Base-by-base conservation (phyloP, 2,329 filamentous ascomycete genomes). In the Penicillium paneum region DNA sequence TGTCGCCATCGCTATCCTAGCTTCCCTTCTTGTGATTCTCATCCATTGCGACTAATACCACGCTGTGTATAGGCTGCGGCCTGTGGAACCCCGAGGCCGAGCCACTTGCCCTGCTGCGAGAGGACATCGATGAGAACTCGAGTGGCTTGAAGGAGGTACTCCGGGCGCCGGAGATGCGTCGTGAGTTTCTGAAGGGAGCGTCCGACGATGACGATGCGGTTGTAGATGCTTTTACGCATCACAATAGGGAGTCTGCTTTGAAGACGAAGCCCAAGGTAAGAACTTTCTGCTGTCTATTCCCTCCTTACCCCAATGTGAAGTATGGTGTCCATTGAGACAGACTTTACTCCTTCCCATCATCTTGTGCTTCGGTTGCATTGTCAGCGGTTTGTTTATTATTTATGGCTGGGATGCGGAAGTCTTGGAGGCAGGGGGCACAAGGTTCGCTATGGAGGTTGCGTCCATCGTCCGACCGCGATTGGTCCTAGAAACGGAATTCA, bases 211-310 rank as follows among this genome's bases (percentile, higher is more conserved):
- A 84, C 55, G 79, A 82, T 57, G 82, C 82, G 45, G 85, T 81
- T 17, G 72, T 94, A 5, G 80, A 83, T 60, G 88, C 87, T 1
- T 96, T 96, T 71, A 80, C 83, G 21, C 79, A 78, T 40, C 78
- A 81, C 62, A 97, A 96, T 65, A 76, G 82, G 60, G 83, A 85
- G 55, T 88, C 84, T 57, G 90, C 91, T 13, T 78, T 97, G 47
- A 96, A 95, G 79, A 93, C 84, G 35, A 87, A 87, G 67, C 92
- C 92, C 5, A 93, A 92, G 84, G 90, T 91, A 71, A 38, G 61
- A 49, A 71, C 42, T 52, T 28, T 52, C 39, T 26, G 32, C 43
- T 40, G 35, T 36, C n/a, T 39, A 35, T 42, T 32, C 21, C 35
- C 42, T 29, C 31, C 43, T 31, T 31, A 32, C 12, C 48, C 34